A percentile compares a stretch with the other conserved stretches of the same genome.
These are phyloP conservation scores for Rhynchospora breviuscula DNA, from an alignment of 176 grass and related monocot genomes.

Conservation along the genomic window DNA sequence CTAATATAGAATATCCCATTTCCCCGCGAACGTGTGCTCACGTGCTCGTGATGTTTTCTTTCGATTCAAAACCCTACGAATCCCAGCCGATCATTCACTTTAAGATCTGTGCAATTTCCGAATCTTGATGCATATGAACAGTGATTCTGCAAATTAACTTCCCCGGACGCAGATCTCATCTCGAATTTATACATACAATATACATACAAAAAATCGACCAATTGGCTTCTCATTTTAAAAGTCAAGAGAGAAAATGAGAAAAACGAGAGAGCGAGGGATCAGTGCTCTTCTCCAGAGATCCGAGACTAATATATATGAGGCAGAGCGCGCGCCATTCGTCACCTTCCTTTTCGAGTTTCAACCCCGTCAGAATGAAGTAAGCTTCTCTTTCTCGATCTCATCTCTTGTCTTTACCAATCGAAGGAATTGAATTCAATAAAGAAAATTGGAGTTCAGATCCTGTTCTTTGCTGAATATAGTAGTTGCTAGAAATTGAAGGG, in stretches of 20 bases:
- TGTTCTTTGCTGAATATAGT: not conserved
- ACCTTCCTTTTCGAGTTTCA: not conserved
- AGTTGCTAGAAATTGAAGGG: not conserved
- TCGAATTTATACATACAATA: too few relatives aligned
- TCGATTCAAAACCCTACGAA: not conserved
- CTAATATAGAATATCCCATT: not conserved
- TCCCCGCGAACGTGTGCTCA: not conserved
- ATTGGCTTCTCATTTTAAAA: not conserved
- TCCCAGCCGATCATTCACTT: not conserved
- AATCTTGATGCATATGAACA: not conserved
- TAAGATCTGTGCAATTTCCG: not conserved
- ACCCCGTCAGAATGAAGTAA: conserved; percentile 31
- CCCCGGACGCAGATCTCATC: too few relatives aligned
- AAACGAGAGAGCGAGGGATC: not conserved
- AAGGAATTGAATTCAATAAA: not conserved
- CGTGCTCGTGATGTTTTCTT: not conserved
- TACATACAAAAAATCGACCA: not conserved
- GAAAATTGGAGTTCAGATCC: not conserved
- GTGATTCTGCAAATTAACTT: too few relatives aligned
- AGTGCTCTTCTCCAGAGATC: not conserved
- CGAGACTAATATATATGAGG: not conserved
- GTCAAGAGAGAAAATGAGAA: not conserved
- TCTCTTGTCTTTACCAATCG: not conserved
- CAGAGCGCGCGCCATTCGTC: not conserved
- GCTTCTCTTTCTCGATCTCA: not conserved